phyloP scores from a whole-genome alignment of 257 asterid species.

The Solanum rostratum region DNA sequence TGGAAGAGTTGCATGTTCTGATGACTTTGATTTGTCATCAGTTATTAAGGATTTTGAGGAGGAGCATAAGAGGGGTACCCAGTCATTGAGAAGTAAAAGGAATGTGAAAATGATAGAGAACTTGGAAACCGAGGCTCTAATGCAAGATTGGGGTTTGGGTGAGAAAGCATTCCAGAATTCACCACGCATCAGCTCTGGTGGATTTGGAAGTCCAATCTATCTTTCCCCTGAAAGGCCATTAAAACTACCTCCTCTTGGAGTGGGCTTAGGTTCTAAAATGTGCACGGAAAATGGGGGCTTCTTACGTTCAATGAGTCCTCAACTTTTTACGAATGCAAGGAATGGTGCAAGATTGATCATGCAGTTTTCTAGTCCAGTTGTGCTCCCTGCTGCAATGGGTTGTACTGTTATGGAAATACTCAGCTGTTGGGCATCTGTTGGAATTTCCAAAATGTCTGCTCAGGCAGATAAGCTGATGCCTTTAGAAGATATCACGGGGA shows the following conservation, averaged over 20 bases:
- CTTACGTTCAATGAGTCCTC: conserved; percentile 60
- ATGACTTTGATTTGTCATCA: conserved; percentile 50
- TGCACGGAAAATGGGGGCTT: conserved; percentile 38
- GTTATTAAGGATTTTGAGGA: conserved; percentile 29
- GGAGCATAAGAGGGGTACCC: conserved; percentile 13
- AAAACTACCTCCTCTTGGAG: conserved; percentile 43
- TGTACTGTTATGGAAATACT: conserved; percentile 39
- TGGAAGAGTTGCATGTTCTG: conserved; percentile 18
- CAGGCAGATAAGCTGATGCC: conserved; percentile 55
- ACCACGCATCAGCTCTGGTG: conserved; percentile 42
- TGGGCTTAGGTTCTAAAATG: conserved; percentile 51
- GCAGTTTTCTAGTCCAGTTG: conserved; percentile 63
- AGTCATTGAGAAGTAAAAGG: conserved; percentile 36
- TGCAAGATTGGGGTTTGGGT: conserved; percentile 69
- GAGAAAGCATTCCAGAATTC: conserved; percentile 56
- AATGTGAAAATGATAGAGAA: conserved; percentile 59
- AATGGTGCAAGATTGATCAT: conserved; percentile 62
- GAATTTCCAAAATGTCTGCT: conserved; percentile 49
- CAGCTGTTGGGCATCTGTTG: conserved; percentile 55
- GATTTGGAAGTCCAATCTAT: conserved; percentile 89
- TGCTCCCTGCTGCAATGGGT: conserved; percentile 64
- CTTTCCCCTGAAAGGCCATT: conserved; percentile 43
- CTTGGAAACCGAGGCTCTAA: conserved; percentile 69
- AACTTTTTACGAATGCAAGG: conserved; percentile 49
- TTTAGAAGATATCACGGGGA: conserved; percentile 70